phyloP scores from a whole-genome alignment of 2,329 filamentous ascomycete species.

The Ophiocordyceps sinensis region DNA sequence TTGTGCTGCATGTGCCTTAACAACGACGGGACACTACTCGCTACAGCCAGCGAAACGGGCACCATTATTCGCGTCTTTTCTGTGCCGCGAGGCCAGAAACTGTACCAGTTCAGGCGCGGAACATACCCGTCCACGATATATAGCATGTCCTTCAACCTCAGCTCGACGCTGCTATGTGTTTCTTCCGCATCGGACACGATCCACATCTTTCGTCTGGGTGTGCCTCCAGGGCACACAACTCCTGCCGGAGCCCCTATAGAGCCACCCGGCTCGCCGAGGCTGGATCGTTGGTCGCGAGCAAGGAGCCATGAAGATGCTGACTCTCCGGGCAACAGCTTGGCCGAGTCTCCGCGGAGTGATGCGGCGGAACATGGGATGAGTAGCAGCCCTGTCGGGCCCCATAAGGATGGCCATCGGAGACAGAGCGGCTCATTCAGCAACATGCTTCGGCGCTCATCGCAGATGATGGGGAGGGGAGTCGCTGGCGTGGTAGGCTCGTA shows the following conservation, averaged over 20 bases:
- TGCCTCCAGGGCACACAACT: constrained; percentile 25
- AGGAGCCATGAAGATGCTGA: constrained; percentile 34
- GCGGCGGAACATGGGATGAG: constrained; percentile 20
- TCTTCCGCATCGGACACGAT: constrained; percentile 94
- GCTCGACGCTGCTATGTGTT: constrained; percentile 83
- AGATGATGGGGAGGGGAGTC: constrained; percentile 80
- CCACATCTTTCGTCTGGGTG: constrained; percentile 77
- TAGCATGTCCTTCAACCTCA: constrained; percentile 97
- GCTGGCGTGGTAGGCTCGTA: constrained; percentile 85
- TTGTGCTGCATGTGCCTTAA: constrained; percentile 85
- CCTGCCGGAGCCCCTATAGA: constrained; percentile 22
- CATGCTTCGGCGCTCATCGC: constrained; percentile 85
- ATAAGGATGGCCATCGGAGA: constrained; percentile 22
- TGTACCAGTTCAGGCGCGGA: constrained; percentile 90
- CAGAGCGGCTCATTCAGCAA: constrained; percentile 72
- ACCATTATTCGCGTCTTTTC: constrained; percentile 96
- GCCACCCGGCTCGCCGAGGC: constrained; percentile 24
- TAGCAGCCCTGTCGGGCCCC: constrained; percentile 11
- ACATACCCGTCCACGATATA: constrained; percentile 94
- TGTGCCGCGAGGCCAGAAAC: constrained; percentile 76
- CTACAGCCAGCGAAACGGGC: constrained; percentile 92
- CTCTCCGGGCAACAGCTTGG: constrained; percentile 27
- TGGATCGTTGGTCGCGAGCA: constrained; percentile 38
- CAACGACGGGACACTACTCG: constrained; percentile 78
- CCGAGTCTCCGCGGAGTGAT: constrained; percentile 39